Evolutionary conservation across 257 asterid genomes (phyloP).

Genomic region (Petunia axillaris): DNA sequence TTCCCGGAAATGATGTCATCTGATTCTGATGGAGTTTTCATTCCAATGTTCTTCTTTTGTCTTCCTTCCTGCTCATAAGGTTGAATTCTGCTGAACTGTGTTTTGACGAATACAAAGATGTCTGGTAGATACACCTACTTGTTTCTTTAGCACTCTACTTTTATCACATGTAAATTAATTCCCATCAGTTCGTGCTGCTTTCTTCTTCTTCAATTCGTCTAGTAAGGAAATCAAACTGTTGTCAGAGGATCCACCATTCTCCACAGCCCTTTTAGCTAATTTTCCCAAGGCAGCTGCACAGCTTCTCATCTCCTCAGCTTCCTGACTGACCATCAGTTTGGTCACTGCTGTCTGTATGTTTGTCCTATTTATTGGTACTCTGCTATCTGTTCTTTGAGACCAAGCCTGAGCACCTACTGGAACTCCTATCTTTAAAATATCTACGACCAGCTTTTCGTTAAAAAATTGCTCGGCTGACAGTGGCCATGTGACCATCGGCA

Average conservation of each 20-base stretch:
- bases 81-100: neutral
- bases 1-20: neutral
- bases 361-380: conserved; percentile 18
- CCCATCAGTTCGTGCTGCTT: neutral
- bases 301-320: conserved; percentile 14
- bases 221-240: conserved; percentile 7
- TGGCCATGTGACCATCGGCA: conserved; percentile 61
- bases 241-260: conserved; percentile 23
- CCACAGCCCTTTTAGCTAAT: conserved; percentile 21
- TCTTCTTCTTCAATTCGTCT: conserved; percentile 1
- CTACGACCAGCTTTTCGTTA: conserved; percentile 43
- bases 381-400: conserved; percentile 25
- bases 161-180: neutral
- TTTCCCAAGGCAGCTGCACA: conserved; percentile 24
- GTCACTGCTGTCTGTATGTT: conserved; percentile 23
- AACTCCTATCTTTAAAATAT: conserved; percentile 37
- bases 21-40: neutral
- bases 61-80: neutral
- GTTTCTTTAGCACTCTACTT: neutral
- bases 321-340: conserved; percentile 19
- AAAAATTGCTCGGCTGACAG: conserved; percentile 46
- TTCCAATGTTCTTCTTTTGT: neutral
- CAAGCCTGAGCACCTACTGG: conserved; percentile 46
- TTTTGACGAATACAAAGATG: neutral
- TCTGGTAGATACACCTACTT: neutral